Evolutionary conservation across 2,329 filamentous ascomycete genomes (phyloP).

Genomic region (Akanthomyces lecanii): DNA sequence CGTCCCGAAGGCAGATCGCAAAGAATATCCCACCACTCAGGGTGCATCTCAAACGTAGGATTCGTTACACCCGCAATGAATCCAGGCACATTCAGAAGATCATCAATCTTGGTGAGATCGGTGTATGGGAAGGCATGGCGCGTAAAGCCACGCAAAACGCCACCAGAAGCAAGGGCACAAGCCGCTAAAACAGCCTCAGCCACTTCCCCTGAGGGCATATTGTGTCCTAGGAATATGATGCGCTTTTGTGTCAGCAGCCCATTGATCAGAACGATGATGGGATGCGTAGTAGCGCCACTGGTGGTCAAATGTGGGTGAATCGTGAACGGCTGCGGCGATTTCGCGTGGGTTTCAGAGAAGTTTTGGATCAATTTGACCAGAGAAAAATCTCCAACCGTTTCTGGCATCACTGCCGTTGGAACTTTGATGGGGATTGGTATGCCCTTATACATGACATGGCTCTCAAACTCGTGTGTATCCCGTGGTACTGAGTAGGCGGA

Average conservation of each 20-base stretch:
- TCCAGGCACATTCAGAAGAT: conserved; percentile 89
- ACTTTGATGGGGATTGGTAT: conserved; percentile 97
- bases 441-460: conserved; percentile 90
- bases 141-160: conserved; percentile 88
- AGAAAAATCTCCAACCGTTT: conserved; percentile 96
- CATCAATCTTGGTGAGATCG: conserved; percentile 95
- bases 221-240: conserved; percentile 92
- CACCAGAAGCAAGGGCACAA: conserved; percentile 87
- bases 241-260: conserved; percentile 94
- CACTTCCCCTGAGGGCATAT: conserved; percentile 90
- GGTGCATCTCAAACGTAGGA: conserved; percentile 89
- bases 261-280: conserved; percentile 91
- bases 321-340: conserved; percentile 77
- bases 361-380: conserved; percentile 95
- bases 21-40: conserved; percentile 96
- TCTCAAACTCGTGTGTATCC: conserved; percentile 97
- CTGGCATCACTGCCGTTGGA: conserved; percentile 85
- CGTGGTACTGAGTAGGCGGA: conserved; percentile 73
- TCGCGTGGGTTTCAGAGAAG: conserved; percentile 78
- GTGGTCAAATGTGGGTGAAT: conserved; percentile 91
- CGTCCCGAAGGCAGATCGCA: conserved; percentile 89
- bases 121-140: conserved; percentile 97
- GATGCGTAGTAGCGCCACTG: conserved; percentile 83
- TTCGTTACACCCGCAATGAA: conserved; percentile 99
- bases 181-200: conserved; percentile 98